phyloP scores from a whole-genome alignment of 306 rosid genomes.

The Fragaria nilgerrensis region DNA sequence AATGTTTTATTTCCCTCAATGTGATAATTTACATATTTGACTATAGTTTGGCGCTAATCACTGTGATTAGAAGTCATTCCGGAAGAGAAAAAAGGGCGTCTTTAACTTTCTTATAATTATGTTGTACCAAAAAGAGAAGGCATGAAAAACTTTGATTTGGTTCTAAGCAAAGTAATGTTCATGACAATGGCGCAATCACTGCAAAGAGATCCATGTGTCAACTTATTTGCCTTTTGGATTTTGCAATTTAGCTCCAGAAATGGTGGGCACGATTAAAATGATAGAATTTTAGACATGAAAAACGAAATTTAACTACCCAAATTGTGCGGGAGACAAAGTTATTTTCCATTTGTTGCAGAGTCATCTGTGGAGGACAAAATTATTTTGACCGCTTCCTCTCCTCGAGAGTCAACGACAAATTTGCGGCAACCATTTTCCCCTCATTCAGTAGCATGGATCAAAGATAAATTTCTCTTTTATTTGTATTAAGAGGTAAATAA shows the following conservation, averaged over 20 bases:
- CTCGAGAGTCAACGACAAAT: too few relatives aligned
- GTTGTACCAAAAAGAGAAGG: not conserved
- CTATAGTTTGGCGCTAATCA: not conserved
- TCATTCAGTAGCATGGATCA: too few relatives aligned
- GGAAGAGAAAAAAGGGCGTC: not conserved
- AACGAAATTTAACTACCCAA: too few relatives aligned
- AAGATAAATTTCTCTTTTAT: too few relatives aligned
- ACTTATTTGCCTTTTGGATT: conserved; percentile 22
- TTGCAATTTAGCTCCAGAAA: conserved; percentile 12
- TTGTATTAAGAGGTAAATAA: too few relatives aligned
- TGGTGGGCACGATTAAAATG: conserved; percentile 3
- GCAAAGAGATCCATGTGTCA: conserved; percentile 18
- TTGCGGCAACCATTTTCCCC: too few relatives aligned
- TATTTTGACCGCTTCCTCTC: too few relatives aligned
- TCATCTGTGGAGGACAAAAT: too few relatives aligned
- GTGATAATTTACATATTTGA: not conserved
- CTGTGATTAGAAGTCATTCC: not conserved
- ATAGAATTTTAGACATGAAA: too few relatives aligned
- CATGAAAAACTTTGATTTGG: not conserved
- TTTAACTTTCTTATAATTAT: not conserved
- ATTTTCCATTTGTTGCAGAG: too few relatives aligned
- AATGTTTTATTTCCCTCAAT: too few relatives aligned
- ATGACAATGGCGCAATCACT: conserved; percentile 32
- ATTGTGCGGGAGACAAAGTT: too few relatives aligned
- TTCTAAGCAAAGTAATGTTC: not conserved